Evolutionary conservation across 2,329 filamentous ascomycete genomes (phyloP).

Genomic region (Neofusicoccum parvum): DNA sequence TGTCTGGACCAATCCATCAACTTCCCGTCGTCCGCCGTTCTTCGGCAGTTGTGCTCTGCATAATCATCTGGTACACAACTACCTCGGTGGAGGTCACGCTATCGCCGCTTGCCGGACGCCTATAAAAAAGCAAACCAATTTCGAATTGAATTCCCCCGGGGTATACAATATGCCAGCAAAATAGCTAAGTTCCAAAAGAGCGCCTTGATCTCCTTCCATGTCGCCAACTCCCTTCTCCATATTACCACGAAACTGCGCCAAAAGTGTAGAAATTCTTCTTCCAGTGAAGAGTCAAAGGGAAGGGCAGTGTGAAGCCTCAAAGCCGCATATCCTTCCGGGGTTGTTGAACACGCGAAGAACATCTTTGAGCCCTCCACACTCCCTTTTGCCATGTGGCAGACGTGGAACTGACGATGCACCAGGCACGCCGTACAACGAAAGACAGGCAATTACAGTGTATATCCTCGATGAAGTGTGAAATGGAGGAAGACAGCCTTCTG

Average conservation of each 20-base stretch:
- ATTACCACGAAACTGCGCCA: slow-evolving; percentile 2
- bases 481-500: not conserved
- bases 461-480: not conserved
- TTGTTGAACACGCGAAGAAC: not conserved
- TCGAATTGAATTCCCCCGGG: slow-evolving; percentile 10
- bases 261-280: not conserved
- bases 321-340: not conserved
- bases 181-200: slow-evolving; percentile 15
- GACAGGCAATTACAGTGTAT: slow-evolving; percentile 4
- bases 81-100: too few relatives aligned
- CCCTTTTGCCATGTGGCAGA: slow-evolving; percentile 4
- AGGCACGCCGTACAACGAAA: not conserved
- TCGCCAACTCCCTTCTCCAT: not conserved
- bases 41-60: not conserved
- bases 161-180: slow-evolving; percentile 18
- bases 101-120: not conserved
- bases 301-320: slow-evolving; percentile 2
- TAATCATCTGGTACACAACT: too few relatives aligned
- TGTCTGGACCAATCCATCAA: not conserved
- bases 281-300: not conserved
- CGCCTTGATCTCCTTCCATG: not conserved
- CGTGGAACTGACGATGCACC: not conserved
- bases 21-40: not conserved
- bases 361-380: not conserved
- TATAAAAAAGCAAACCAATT: not conserved